Evolutionary conservation across 2,329 filamentous ascomycete genomes (phyloP).

Genomic region (Fusarium brachygibbosum): DNA sequence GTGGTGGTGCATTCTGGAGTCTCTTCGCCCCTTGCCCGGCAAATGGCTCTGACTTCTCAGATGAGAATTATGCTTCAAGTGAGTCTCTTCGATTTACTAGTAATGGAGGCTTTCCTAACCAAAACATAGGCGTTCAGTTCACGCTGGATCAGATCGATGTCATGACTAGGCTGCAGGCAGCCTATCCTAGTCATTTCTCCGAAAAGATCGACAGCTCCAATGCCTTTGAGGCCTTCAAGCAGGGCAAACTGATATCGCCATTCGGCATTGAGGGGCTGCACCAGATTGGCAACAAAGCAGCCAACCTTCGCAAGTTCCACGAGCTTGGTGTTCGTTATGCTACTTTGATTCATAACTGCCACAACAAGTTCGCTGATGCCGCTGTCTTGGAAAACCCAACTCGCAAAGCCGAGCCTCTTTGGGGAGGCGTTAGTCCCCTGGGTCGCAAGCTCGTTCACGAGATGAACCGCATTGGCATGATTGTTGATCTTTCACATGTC

Average conservation of each 20-base stretch:
- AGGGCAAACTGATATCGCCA: slow-evolving; percentile 79
- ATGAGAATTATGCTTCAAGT: slow-evolving; percentile 78
- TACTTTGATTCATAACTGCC: slow-evolving; percentile 93
- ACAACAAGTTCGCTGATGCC: slow-evolving; percentile 90
- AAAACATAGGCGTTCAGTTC: slow-evolving; percentile 67
- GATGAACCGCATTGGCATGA: slow-evolving; percentile 95
- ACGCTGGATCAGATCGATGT: slow-evolving; percentile 84
- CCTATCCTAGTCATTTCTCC: slow-evolving; percentile 79
- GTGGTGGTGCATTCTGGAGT: slow-evolving; percentile 94
- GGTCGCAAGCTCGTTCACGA: slow-evolving; percentile 80
- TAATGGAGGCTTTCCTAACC: not conserved
- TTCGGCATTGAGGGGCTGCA: slow-evolving; percentile 90
- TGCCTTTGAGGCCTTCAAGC: slow-evolving; percentile 71
- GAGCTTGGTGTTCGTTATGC: slow-evolving; percentile 86
- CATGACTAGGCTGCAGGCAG: slow-evolving; percentile 71
- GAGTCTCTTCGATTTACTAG: slow-evolving; percentile 46
- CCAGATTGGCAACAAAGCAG: slow-evolving; percentile 88
- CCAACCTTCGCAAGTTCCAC: slow-evolving; percentile 81
- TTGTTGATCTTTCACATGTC: slow-evolving; percentile 88
- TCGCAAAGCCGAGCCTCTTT: slow-evolving; percentile 68
- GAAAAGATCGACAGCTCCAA: slow-evolving; percentile 70
- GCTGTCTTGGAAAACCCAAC: slow-evolving; percentile 72
- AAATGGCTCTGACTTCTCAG: slow-evolving; percentile 79
- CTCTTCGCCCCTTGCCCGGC: slow-evolving; percentile 83
- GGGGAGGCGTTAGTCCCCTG: slow-evolving; percentile 78